These are phyloP conservation scores for Darksidea phi DNA, from an alignment of 495 filamentous ascomycete species.

Conservation along the genomic window DNA sequence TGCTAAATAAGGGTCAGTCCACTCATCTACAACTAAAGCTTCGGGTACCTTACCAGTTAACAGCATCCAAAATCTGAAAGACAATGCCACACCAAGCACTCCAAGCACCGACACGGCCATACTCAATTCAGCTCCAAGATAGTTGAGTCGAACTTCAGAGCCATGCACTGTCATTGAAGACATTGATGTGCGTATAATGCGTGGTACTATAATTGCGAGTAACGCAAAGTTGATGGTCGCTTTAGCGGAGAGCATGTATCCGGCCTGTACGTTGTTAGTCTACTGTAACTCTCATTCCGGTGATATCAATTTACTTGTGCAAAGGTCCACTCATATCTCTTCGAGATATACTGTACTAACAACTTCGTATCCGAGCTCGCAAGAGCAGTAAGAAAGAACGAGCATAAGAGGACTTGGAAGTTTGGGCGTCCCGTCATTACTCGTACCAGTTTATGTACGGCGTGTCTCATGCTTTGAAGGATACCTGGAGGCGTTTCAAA, in stretches of 20 bases:
- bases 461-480: slow-evolving; percentile 10
- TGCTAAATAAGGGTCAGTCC: slow-evolving; percentile 6
- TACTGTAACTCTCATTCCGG: not conserved
- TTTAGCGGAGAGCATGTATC: slow-evolving; percentile 35
- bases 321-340: slow-evolving; percentile 36
- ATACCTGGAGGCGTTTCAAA: slow-evolving; percentile 12
- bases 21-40: not conserved
- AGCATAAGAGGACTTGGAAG: slow-evolving; percentile 30
- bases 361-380: slow-evolving; percentile 34
- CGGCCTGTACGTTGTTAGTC: slow-evolving; percentile 9
- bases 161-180: slow-evolving; percentile 18
- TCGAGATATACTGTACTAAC: slow-evolving; percentile 36
- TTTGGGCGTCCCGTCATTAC: slow-evolving; percentile 27
- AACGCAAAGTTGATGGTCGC: slow-evolving; percentile 28
- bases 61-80: slow-evolving; percentile 34
- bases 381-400: slow-evolving; percentile 32
- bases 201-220: slow-evolving; percentile 30
- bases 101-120: slow-evolving; percentile 30
- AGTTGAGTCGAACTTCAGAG: slow-evolving; percentile 30
- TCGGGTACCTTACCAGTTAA: slow-evolving; percentile 11
- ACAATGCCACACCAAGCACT: slow-evolving; percentile 27
- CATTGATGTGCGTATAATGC: slow-evolving; percentile 26
- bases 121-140: slow-evolving; percentile 25
- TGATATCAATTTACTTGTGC: slow-evolving; percentile 13
- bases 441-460: slow-evolving; percentile 6